Conservation (phyloP, 768 basidiomycete genomes). For the Multifurca ochricompacta region DNA sequence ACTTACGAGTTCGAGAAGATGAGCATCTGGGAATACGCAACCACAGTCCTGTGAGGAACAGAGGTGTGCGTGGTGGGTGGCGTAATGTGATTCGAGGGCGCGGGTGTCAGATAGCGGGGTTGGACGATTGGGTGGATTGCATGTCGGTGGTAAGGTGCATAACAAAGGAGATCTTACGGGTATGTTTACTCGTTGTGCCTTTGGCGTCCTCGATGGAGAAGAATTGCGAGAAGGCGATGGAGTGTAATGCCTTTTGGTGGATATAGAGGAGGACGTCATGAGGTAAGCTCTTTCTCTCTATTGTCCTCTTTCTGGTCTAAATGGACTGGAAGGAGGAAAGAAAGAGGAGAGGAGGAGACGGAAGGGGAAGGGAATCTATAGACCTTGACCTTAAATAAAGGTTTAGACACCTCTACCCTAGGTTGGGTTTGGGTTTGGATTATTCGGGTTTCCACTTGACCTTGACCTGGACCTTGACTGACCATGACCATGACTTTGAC, state of each 20-base stretch:
- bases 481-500: too few relatives aligned
- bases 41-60: constrained; percentile 63
- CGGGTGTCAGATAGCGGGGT: constrained; percentile 56
- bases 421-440: too few relatives aligned
- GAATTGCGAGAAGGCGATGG: constrained; percentile 2
- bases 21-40: constrained; percentile 79
- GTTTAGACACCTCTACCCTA: too few relatives aligned
- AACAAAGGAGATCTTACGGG: constrained; percentile 29
- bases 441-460: too few relatives aligned
- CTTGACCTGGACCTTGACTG: too few relatives aligned
- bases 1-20: constrained; percentile 71
- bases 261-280: constrained; percentile 11
- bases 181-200: constrained; percentile 9
- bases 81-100: constrained; percentile 79
- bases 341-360: too few relatives aligned
- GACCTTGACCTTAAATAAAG: too few relatives aligned
- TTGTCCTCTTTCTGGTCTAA: too few relatives aligned
- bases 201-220: constrained; percentile 16
- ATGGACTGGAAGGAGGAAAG: too few relatives aligned
- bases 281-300: too few relatives aligned
- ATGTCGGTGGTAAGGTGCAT: constrained; percentile 80
- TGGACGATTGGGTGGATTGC: constrained; percentile 47
- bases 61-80: constrained; percentile 76
- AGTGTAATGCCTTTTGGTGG: constrained; percentile 14
- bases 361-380: too few relatives aligned